phyloP scores from a whole-genome alignment of 352 stramenopile genomes.

The Phytophthora ohioensis region DNA sequence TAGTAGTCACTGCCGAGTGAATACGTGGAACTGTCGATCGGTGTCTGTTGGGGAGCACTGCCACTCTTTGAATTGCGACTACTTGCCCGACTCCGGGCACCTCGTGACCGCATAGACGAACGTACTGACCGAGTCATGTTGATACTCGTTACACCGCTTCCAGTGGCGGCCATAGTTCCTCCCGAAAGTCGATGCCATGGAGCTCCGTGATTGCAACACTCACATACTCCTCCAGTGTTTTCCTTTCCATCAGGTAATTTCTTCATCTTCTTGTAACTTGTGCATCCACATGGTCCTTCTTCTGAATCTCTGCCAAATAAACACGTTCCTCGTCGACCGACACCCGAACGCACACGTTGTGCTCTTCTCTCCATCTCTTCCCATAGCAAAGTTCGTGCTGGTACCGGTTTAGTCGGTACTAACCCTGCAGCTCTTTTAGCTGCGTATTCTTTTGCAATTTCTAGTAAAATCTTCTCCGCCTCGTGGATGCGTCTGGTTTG shows the following conservation, averaged over 20 bases:
- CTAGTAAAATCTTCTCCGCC: conserved; percentile 74
- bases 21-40: conserved; percentile 38
- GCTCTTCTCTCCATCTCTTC: conserved; percentile 69
- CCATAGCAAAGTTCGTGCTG: conserved; percentile 81
- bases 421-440: conserved; percentile 79
- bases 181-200: conserved; percentile 75
- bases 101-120: conserved; percentile 31
- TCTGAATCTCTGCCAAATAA: conserved; percentile 64
- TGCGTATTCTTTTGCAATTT: conserved; percentile 85
- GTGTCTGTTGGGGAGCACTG: conserved; percentile 25
- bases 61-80: conserved; percentile 42
- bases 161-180: conserved; percentile 46
- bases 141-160: conserved; percentile 24
- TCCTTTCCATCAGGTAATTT: conserved; percentile 43
- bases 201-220: conserved; percentile 73
- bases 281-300: conserved; percentile 61
- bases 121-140: conserved; percentile 17
- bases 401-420: conserved; percentile 75
- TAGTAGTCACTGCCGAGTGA: conserved; percentile 55
- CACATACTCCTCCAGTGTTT: conserved; percentile 71
- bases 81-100: conserved; percentile 37
- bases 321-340: conserved; percentile 67
- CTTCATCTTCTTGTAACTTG: conserved; percentile 64
- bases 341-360: conserved; percentile 39
- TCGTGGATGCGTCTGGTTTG: conserved; percentile 52